These are phyloP conservation scores for Microbotryum saponariae DNA, from an alignment of 1,284 basidiomycete species.

Conservation along the genomic window DNA sequence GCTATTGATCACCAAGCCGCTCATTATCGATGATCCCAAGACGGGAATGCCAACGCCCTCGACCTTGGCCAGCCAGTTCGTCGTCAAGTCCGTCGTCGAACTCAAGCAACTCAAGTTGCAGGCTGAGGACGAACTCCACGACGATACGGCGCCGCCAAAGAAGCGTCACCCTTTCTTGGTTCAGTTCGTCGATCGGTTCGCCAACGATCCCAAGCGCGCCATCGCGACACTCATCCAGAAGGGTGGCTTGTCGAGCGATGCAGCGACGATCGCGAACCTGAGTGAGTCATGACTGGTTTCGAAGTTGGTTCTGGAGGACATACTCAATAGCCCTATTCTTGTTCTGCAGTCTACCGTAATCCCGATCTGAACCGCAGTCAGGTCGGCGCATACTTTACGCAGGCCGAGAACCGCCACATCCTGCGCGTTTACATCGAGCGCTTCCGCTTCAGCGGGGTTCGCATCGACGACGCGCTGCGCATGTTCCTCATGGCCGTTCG, in stretches of 20 bases:
- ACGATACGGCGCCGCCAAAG: slow-evolving; percentile 36
- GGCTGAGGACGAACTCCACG: slow-evolving; percentile 43
- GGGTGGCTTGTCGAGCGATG: slow-evolving; percentile 37
- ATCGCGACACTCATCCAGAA: slow-evolving; percentile 37
- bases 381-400: slow-evolving; percentile 71
- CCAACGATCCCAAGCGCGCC: slow-evolving; percentile 38
- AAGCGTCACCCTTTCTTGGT: slow-evolving; percentile 34
- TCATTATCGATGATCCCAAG: slow-evolving; percentile 36
- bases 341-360: slow-evolving; percentile 64
- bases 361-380: slow-evolving; percentile 74
- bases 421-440: slow-evolving; percentile 76
- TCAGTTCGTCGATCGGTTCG: slow-evolving; percentile 48
- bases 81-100: slow-evolving; percentile 78
- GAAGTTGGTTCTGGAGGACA: background rate
- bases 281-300: background rate
- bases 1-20: slow-evolving; percentile 63
- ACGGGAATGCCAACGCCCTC: slow-evolving; percentile 50
- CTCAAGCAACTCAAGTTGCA: slow-evolving; percentile 62
- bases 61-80: slow-evolving; percentile 69
- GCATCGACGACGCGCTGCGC: slow-evolving; percentile 81
- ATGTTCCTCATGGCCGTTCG: slow-evolving; percentile 76
- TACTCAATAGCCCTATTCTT: slow-evolving; percentile 49
- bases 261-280: slow-evolving; percentile 33
- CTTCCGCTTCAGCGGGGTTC: slow-evolving; percentile 72
- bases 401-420: slow-evolving; percentile 58